Conservation (phyloP, 2,329 filamentous ascomycete genomes). For the Domatiomyces catenatus region DNA sequence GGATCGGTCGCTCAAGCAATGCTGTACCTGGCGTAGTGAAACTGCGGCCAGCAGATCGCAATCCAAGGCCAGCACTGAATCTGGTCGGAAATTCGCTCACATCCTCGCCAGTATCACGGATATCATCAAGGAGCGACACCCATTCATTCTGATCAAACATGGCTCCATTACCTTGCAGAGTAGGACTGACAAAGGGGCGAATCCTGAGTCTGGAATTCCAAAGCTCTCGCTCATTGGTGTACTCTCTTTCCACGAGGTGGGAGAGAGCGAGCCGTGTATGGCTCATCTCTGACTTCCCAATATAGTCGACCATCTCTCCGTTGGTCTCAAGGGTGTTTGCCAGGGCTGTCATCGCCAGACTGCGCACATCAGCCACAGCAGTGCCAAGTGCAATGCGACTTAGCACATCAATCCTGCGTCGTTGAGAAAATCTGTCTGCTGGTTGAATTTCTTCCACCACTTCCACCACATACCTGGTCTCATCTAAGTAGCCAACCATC, state of each 20-base stretch:
- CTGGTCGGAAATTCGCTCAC: constrained; percentile 13
- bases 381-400: background rate
- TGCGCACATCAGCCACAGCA: background rate
- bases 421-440: background rate
- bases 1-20: background rate
- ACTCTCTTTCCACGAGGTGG: background rate
- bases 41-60: constrained; percentile 37
- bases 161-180: background rate
- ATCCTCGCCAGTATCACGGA: constrained; percentile 8
- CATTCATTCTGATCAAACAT: background rate
- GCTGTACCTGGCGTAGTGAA: constrained; percentile 24
- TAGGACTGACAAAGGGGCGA: background rate
- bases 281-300: background rate
- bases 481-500: background rate
- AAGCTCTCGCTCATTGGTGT: background rate
- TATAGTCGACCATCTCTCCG: background rate
- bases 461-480: background rate
- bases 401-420: background rate
- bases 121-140: background rate
- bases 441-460: background rate
- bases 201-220: background rate
- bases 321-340: background rate
- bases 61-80: constrained; percentile 40
- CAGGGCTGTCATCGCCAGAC: background rate
- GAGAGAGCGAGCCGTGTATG: background rate